These are phyloP conservation scores for Xylaria longipes DNA, from an alignment of 495 filamentous ascomycete genomes.

Conservation along the genomic window DNA sequence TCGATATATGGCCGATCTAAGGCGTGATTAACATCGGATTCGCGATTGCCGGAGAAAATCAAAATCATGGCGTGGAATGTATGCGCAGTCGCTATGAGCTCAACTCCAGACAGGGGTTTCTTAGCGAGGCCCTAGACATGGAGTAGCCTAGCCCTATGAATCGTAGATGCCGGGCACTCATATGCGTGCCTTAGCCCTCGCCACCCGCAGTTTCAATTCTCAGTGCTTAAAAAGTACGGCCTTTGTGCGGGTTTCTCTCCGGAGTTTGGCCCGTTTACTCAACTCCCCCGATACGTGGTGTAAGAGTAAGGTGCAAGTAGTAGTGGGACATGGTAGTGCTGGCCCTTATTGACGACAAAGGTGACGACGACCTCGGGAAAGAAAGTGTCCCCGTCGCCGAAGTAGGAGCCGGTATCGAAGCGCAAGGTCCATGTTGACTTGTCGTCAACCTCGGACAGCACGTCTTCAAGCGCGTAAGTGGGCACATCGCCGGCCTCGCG, in stretches of 20 bases:
- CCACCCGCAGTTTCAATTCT: neutral
- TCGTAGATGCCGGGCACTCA: too few species aligned
- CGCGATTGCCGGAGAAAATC: neutral
- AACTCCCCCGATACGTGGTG: slow-evolving; percentile 87
- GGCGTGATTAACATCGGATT: neutral
- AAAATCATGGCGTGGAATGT: neutral
- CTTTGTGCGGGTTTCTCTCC: neutral
- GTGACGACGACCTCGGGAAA: slow-evolving; percentile 90
- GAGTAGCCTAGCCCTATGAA: neutral
- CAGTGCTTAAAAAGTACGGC: neutral
- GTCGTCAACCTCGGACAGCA: slow-evolving; percentile 45
- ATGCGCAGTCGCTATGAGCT: neutral
- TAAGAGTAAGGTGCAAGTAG: slow-evolving; percentile 90
- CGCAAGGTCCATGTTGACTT: slow-evolving; percentile 67
- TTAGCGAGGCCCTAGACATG: neutral
- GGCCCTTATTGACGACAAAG: slow-evolving; percentile 74
- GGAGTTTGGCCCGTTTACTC: slow-evolving; percentile 1
- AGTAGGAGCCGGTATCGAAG: slow-evolving; percentile 82
- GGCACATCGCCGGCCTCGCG: slow-evolving; percentile 56
- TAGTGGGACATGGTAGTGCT: slow-evolving; percentile 93
- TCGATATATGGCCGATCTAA: neutral
- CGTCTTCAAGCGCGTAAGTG: slow-evolving; percentile 57
- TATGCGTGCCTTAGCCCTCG: neutral
- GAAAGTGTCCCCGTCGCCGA: slow-evolving; percentile 77
- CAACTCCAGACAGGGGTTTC: neutral